Conservation (phyloP, 2,329 filamentous ascomycete genomes). For the Aspergillus arachidicola region DNA sequence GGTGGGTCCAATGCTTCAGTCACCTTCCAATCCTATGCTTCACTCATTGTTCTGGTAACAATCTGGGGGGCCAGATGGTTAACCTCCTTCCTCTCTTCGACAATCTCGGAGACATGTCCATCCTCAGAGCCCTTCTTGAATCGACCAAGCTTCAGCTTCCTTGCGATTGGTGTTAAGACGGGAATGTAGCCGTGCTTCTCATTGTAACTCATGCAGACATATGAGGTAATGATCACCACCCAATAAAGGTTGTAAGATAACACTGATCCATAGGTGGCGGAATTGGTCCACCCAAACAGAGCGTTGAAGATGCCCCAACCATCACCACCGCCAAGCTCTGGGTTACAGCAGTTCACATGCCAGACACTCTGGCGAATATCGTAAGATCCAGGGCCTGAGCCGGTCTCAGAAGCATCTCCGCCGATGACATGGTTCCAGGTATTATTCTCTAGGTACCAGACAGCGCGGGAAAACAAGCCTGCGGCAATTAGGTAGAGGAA, state of each 20-base stretch:
- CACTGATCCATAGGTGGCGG: slow-evolving; percentile 83
- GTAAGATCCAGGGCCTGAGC: slow-evolving; percentile 73
- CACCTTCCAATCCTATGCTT: no score
- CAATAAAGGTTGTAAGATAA: slow-evolving; percentile 89
- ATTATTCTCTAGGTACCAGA: slow-evolving; percentile 73
- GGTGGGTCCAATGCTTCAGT: no score
- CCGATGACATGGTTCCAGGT: slow-evolving; percentile 63
- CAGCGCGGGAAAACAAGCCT: slow-evolving; percentile 74
- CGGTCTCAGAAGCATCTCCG: slow-evolving; percentile 62
- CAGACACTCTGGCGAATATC: slow-evolving; percentile 77
- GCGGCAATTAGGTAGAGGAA: slow-evolving; percentile 82
- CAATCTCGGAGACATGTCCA: no score
- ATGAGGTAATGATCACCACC: slow-evolving; percentile 63
- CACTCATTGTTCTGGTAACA: no score
- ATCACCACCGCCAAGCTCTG: slow-evolving; percentile 69
- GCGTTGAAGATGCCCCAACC: slow-evolving; percentile 89
- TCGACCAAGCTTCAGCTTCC: no score
- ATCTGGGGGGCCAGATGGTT: no score
- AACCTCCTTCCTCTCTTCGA: no score
- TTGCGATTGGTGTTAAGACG: no score
- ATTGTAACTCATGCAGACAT: no score
- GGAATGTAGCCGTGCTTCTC: no score
- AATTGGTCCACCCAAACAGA: slow-evolving; percentile 84
- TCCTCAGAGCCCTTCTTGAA: no score
- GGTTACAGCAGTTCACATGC: slow-evolving; percentile 85